These are phyloP conservation scores for Diutina pseudorugosa DNA, from an alignment of 1,139 yeast genomes.

Conservation along the genomic window DNA sequence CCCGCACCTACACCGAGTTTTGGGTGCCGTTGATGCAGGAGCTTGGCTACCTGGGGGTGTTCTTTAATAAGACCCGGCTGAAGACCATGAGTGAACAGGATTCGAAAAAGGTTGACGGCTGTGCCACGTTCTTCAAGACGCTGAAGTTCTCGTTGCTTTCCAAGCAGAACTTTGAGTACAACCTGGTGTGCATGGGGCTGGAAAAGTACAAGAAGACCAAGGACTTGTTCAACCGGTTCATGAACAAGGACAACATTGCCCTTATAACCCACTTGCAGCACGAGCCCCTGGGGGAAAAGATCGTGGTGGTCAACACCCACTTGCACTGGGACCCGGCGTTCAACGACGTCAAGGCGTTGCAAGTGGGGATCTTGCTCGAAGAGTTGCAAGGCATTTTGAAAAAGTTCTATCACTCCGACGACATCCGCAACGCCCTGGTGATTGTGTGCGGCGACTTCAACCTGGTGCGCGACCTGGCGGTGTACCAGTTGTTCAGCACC, in stretches of 20 bases:
- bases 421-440: conserved; percentile 56
- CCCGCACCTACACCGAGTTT: conserved; percentile 70
- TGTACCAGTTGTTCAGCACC: conserved; percentile 74
- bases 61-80: conserved; percentile 83
- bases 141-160: conserved; percentile 59
- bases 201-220: conserved; percentile 88
- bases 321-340: conserved; percentile 97
- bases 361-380: conserved; percentile 83
- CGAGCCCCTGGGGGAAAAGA: conserved; percentile 53
- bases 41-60: conserved; percentile 70
- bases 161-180: conserved; percentile 72
- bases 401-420: conserved; percentile 40
- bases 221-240: conserved; percentile 89
- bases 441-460: conserved; percentile 94
- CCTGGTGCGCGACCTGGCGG: conserved; percentile 80
- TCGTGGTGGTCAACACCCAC: conserved; percentile 82
- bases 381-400: conserved; percentile 60
- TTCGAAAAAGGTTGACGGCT: conserved; percentile 90
- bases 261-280: conserved; percentile 71
- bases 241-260: conserved; percentile 93
- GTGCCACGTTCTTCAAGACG: conserved; percentile 79
- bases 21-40: conserved; percentile 70
- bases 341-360: conserved; percentile 93
- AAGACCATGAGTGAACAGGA: conserved; percentile 80
- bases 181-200: conserved; percentile 76